Evolutionary conservation across 1,139 yeast genomes (phyloP), one percentile per base, ranked within the genome.

Genomic region (Hansenula anomala): DNA sequence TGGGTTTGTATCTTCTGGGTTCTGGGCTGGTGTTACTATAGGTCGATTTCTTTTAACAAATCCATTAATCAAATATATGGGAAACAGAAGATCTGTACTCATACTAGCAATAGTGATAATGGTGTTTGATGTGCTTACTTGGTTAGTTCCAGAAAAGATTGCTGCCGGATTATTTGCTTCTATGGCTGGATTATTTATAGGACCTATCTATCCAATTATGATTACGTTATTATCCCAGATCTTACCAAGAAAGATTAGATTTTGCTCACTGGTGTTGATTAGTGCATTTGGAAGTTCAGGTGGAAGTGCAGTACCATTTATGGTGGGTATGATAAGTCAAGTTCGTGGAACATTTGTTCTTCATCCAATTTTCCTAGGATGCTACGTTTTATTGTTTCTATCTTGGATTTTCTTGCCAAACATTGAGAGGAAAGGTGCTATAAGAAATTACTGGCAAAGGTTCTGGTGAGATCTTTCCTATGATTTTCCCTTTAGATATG

Each of bases 1-100:
- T 40, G 87, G 88, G 15, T 80, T 78, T 51, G 80, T 80, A 23
- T 75, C 84, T 3, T 75, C 87, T 10, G 88, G 88, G 0, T 80
- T 74, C 49, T 82, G 88, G 88, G 78, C 71, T 12, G 90, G 89
- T 6, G 61, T 82, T 27, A 78, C 87, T 0, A 29, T 78, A 4
- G 88, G 88, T 1, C 58, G 89, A 38, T 59, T 81, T 23, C 48
- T 70, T 11, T 33, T 54, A 9, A 54, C 56, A 1, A 47, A 52
- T 22, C 26, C 44, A 6, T 35, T 51, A 8, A 72, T 73, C 45
- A 61, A 60, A 24, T 47, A 47, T 14, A 37, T 71, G 18, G 81
- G 82, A 0, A 68, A 71, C 13, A 64, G 80, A 48, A 58, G 78
- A 44, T 67, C 75, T 2, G 69, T 73, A 13, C 54, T 66, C 6